Evolutionary conservation across 768 basidiomycete genomes (phyloP).

Genomic region (Tylopilus plumbeoviolaceoides): DNA sequence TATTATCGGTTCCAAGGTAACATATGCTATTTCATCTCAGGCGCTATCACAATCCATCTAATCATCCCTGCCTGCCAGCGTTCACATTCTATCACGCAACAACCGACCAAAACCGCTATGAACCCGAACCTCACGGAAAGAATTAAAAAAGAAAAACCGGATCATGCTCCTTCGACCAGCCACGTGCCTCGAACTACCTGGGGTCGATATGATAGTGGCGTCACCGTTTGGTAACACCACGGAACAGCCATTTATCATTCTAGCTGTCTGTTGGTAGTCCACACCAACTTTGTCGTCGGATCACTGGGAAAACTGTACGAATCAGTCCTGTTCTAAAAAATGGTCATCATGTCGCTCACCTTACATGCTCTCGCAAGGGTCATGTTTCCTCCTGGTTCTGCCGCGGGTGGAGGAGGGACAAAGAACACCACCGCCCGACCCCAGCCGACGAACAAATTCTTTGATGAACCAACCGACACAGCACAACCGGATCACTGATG

Average conservation of each 20-base stretch:
- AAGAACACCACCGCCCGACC: neutral
- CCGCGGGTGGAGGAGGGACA: neutral
- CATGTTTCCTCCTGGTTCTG: neutral
- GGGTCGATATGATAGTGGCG: constrained; percentile 15
- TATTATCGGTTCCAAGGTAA: neutral
- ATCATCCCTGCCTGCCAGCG: neutral
- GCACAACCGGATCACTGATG: neutral
- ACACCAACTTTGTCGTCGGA: constrained; percentile 5
- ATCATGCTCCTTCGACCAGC: neutral
- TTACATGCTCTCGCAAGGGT: constrained; percentile 1
- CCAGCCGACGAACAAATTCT: neutral
- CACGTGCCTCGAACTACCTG: neutral
- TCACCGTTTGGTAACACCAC: constrained; percentile 4
- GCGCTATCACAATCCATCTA: neutral
- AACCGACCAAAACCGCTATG: neutral
- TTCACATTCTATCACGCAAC: neutral
- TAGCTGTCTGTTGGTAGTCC: neutral
- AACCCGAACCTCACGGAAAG: neutral
- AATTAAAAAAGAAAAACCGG: neutral
- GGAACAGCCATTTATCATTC: constrained; percentile 2
- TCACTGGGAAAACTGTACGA: constrained; percentile 9
- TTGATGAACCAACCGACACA: neutral
- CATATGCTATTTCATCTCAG: too few relatives aligned
- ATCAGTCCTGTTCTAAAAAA: neutral
- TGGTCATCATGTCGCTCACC: constrained; percentile 5